These are phyloP conservation scores for Pyropia yezoensis DNA, from an alignment of 23 red algal genomes.

Conservation along the genomic window DNA sequence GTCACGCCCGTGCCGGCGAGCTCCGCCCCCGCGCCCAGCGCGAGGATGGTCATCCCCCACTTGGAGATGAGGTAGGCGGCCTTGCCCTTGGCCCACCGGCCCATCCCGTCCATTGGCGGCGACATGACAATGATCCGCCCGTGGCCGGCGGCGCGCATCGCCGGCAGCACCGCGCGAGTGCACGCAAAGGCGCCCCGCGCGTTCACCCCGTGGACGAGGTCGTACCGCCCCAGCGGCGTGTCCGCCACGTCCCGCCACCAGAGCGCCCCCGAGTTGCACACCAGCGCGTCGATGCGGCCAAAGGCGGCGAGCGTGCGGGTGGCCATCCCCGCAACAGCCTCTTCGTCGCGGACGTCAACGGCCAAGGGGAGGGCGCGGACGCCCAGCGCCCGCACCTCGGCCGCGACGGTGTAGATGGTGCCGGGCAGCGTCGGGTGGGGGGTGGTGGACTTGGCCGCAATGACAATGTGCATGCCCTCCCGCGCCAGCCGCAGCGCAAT, in stretches of 20 bases:
- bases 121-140: constrained; percentile 95
- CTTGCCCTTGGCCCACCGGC: constrained; percentile 46
- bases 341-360: constrained; percentile 80
- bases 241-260: constrained; percentile 92
- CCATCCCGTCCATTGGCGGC: constrained; percentile 78
- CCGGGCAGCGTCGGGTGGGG: constrained; percentile 65
- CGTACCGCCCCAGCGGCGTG: constrained; percentile 81
- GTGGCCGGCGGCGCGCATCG: constrained; percentile 59
- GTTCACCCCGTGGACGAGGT: constrained; percentile 94
- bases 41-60: constrained; percentile 98
- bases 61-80: constrained; percentile 90
- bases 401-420: constrained; percentile 87
- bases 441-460: constrained; percentile 67
- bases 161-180: constrained; percentile 63
- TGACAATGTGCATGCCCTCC: constrained; percentile 56
- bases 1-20: constrained; percentile 59
- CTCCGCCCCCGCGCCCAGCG: constrained; percentile 71
- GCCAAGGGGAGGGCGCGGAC: constrained; percentile 55
- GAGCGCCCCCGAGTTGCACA: constrained; percentile 93
- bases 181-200: constrained; percentile 80
- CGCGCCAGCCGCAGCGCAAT: constrained; percentile 65
- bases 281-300: constrained; percentile 72
- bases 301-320: constrained; percentile 21
- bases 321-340: constrained; percentile 51
- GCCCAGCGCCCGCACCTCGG: constrained; percentile 64